phyloP scores from a whole-genome alignment of 306 rosid species.

The Rubus idaeus region DNA sequence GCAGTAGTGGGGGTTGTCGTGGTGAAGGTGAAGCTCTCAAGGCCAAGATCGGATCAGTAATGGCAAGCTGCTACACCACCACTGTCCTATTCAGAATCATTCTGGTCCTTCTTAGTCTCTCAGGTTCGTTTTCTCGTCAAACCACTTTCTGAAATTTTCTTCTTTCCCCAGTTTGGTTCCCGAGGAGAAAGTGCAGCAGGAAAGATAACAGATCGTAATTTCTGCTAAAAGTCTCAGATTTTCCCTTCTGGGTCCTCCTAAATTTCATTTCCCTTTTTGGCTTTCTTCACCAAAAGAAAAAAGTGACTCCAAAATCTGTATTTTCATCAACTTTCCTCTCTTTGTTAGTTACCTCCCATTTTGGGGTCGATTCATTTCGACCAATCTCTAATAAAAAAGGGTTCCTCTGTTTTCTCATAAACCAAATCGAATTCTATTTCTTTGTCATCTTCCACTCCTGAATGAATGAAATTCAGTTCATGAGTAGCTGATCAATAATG shows the following conservation, averaged over 20 bases:
- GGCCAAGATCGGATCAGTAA: constrained; percentile 37
- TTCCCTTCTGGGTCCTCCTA: constrained; percentile 16
- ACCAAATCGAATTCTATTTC: neutral
- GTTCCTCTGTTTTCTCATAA: neutral
- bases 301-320: neutral
- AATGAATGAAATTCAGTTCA: neutral
- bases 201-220: neutral
- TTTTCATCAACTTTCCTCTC: neutral
- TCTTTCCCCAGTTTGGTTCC: constrained; percentile 22
- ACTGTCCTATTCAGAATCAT: constrained; percentile 36
- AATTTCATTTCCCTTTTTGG: neutral
- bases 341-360: neutral
- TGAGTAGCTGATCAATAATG: neutral
- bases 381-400: neutral
- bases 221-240: neutral
- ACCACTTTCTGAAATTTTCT: neutral
- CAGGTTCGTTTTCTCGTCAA: constrained; percentile 44
- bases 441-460: neutral
- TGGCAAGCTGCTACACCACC: constrained; percentile 33
- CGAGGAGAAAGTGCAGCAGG: constrained; percentile 8
- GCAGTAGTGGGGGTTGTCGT: neutral
- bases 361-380: neutral
- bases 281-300: neutral
- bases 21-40: constrained; percentile 4
- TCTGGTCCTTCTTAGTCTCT: constrained; percentile 45